These are phyloP conservation scores for Bruguiera sexangula DNA, from an alignment of 345 rosid genomes.

Conservation along the genomic window DNA sequence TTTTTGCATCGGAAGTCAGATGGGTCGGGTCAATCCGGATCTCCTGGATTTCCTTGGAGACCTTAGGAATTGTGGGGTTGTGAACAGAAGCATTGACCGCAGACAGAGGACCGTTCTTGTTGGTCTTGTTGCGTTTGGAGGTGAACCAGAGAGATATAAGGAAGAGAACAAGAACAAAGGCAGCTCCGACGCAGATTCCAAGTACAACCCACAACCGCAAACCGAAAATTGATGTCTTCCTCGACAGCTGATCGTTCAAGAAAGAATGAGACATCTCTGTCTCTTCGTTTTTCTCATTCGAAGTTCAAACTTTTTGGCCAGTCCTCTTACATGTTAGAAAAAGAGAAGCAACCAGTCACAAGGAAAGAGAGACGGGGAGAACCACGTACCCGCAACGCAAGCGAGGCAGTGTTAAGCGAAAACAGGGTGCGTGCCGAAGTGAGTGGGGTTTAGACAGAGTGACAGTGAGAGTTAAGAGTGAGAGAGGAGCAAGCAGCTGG, in stretches of 20 bases:
- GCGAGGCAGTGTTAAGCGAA: not conserved
- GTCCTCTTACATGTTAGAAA: not conserved
- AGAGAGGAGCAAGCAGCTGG: slow-evolving; percentile 20
- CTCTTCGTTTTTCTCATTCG: slow-evolving; percentile 10
- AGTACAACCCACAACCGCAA: slow-evolving; percentile 67
- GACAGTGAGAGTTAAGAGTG: not conserved
- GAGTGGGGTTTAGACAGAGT: not conserved
- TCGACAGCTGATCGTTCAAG: slow-evolving; percentile 52
- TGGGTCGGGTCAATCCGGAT: slow-evolving; percentile 31
- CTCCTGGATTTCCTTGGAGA: slow-evolving; percentile 84
- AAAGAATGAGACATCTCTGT: slow-evolving; percentile 19
- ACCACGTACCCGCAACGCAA: not conserved
- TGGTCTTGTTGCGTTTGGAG: slow-evolving; percentile 48
- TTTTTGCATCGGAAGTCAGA: slow-evolving; percentile 17
- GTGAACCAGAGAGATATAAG: slow-evolving; percentile 72
- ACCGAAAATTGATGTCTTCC: slow-evolving; percentile 75
- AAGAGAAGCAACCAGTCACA: not conserved
- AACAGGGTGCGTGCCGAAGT: not conserved
- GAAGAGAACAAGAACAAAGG: slow-evolving; percentile 77
- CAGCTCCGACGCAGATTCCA: slow-evolving; percentile 72
- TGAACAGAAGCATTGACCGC: slow-evolving; percentile 5
- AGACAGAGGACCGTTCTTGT: not conserved
- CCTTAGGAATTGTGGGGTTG: slow-evolving; percentile 42
- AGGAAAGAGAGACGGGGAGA: not conserved
- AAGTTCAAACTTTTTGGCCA: not conserved